These are phyloP conservation scores for Penicillium sp. DNA, from an alignment of 2,329 filamentous ascomycete species.

Conservation along the genomic window DNA sequence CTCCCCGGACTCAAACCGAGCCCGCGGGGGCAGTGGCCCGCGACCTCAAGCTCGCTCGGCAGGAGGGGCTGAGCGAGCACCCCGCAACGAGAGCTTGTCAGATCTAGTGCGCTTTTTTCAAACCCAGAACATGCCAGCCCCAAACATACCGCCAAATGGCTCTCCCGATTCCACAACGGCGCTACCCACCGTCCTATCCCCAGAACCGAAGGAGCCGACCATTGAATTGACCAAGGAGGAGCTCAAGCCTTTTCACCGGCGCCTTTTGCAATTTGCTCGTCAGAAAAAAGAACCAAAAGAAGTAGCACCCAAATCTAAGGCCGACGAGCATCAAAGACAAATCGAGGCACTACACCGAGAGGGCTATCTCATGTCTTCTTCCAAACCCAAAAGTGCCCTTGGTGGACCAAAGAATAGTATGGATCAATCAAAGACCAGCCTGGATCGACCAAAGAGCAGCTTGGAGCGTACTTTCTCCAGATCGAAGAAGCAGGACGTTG, in stretches of 20 bases:
- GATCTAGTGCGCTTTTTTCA: slow-evolving; percentile 41
- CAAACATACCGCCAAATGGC: slow-evolving; percentile 9
- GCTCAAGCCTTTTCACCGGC: slow-evolving; percentile 33
- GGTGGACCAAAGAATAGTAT: slow-evolving; percentile 9
- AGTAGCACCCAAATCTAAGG: slow-evolving; percentile 21
- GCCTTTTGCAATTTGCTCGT: slow-evolving; percentile 35
- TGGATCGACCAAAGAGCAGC: slow-evolving; percentile 24
- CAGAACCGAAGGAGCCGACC: slow-evolving; percentile 16
- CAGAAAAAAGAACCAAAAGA: slow-evolving; percentile 31
- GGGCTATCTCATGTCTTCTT: slow-evolving; percentile 27
- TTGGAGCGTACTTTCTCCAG: slow-evolving; percentile 26
- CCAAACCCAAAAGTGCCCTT: slow-evolving; percentile 11
- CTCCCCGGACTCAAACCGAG: slow-evolving; percentile 13
- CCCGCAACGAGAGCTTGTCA: slow-evolving; percentile 33
- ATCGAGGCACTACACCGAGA: slow-evolving; percentile 32
- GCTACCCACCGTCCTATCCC: slow-evolving; percentile 25
- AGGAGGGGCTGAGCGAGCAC: slow-evolving; percentile 30
- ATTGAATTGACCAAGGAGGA: slow-evolving; percentile 9
- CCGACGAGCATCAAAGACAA: slow-evolving; percentile 28
- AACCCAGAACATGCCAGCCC: slow-evolving; percentile 24
- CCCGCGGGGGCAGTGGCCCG: slow-evolving; percentile 8
- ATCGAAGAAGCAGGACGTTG: slow-evolving; percentile 35
- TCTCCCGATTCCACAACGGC: slow-evolving; percentile 28
- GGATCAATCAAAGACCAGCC: slow-evolving; percentile 8
- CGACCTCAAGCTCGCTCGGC: slow-evolving; percentile 31